phyloP scores from a whole-genome alignment of 78 protist genomes.

The Dictyostelium purpureum region DNA sequence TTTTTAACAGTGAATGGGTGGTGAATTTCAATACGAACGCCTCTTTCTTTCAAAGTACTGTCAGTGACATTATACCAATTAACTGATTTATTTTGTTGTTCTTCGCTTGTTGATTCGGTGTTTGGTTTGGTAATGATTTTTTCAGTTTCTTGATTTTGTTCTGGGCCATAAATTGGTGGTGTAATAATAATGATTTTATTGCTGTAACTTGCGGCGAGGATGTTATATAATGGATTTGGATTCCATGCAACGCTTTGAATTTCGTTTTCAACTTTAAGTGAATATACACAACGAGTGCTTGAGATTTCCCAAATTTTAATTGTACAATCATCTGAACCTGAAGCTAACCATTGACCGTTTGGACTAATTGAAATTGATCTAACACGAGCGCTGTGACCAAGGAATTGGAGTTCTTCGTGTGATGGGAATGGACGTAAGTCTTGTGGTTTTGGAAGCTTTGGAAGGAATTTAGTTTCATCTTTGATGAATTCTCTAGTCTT shows the following conservation, averaged over 20 bases:
- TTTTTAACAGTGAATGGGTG: slow-evolving; percentile 15
- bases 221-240: slow-evolving; percentile 81
- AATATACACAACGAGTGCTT: slow-evolving; percentile 88
- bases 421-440: slow-evolving; percentile 98
- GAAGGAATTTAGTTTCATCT: slow-evolving; percentile 74
- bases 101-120: neutral
- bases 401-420: slow-evolving; percentile 32
- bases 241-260: slow-evolving; percentile 88
- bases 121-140: slow-evolving; percentile 10
- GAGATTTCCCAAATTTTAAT: slow-evolving; percentile 93
- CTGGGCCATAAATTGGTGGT: slow-evolving; percentile 36
- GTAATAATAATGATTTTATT: slow-evolving; percentile 44
- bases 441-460: slow-evolving; percentile 93
- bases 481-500: slow-evolving; percentile 35
- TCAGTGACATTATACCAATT: slow-evolving; percentile 25
- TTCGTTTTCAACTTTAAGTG: slow-evolving; percentile 35
- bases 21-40: slow-evolving; percentile 29
- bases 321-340: slow-evolving; percentile 90
- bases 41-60: neutral
- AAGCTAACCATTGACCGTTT: slow-evolving; percentile 92
- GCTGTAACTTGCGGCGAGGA: slow-evolving; percentile 83
- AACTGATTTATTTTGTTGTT: neutral
- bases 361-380: slow-evolving; percentile 87
- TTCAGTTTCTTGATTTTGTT: slow-evolving; percentile 27
- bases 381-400: slow-evolving; percentile 80